Percentiles rank a stretch among this genome's conserved stretches.
phyloP scores from a whole-genome alignment of 202 grass and related monocot genomes.

The Saccharum hybrid region DNA sequence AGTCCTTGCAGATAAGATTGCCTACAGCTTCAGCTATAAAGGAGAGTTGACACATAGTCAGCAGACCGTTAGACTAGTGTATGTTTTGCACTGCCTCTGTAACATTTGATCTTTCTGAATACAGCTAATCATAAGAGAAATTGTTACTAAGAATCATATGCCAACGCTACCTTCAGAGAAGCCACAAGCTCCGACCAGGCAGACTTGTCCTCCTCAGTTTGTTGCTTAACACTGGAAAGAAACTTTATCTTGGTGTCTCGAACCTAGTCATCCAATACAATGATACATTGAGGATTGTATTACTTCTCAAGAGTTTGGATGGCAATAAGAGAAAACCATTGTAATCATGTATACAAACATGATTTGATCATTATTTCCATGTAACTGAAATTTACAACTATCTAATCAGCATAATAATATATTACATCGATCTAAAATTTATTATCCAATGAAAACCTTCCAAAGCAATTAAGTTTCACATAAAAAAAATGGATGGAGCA shows the following conservation, averaged over 20 bases:
- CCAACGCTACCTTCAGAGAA: slow-evolving; percentile 81
- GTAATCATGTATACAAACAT: slow-evolving; percentile 34
- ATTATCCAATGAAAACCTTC: neutral
- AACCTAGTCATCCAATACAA: slow-evolving; percentile 60
- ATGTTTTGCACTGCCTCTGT: slow-evolving; percentile 1
- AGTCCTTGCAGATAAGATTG: slow-evolving; percentile 29
- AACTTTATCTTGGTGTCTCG: slow-evolving; percentile 92
- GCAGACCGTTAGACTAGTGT: neutral
- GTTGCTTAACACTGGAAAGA: slow-evolving; percentile 79
- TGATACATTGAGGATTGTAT: slow-evolving; percentile 43
- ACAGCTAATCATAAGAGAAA: slow-evolving; percentile 40
- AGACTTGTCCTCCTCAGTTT: slow-evolving; percentile 78
- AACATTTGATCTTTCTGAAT: slow-evolving; percentile 19
- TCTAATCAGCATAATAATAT: neutral
- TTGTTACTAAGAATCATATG: slow-evolving; percentile 28
- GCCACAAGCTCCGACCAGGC: slow-evolving; percentile 69
- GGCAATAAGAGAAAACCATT: slow-evolving; percentile 22
- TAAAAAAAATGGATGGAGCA: neutral
- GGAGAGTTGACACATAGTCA: neutral
- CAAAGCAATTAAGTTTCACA: slow-evolving; percentile 17
- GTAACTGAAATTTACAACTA: slow-evolving; percentile 13
- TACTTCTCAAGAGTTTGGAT: slow-evolving; percentile 20
- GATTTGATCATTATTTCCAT: slow-evolving; percentile 18
- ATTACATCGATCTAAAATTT: neutral
- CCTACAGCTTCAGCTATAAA: slow-evolving; percentile 24